Evolutionary conservation across 2,329 filamentous ascomycete genomes (phyloP).

Genomic region (Davidsoniella neocaledoniae): DNA sequence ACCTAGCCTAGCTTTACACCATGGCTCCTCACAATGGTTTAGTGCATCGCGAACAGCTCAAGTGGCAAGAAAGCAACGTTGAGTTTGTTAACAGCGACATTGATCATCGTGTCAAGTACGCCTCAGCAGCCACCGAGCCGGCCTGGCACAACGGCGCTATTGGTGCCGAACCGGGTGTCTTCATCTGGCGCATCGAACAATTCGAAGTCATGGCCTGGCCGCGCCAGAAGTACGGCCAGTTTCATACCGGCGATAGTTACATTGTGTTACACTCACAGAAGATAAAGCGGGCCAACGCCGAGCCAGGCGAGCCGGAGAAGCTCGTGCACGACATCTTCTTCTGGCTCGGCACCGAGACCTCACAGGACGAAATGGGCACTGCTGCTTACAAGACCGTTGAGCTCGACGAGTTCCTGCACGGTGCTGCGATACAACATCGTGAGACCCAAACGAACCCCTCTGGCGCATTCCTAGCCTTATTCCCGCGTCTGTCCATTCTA

Average conservation of each 20-base stretch:
- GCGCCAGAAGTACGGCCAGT: conserved; percentile 36
- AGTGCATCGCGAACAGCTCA: conserved; percentile 45
- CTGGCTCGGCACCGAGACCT: conserved; percentile 49
- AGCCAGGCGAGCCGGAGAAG: conserved; percentile 23
- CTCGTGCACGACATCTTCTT: conserved; percentile 51
- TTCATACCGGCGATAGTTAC: conserved; percentile 53
- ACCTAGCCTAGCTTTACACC: not conserved
- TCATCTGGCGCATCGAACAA: conserved; percentile 50
- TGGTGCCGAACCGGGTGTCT: conserved; percentile 35
- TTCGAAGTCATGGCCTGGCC: conserved; percentile 49
- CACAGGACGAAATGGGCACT: conserved; percentile 51
- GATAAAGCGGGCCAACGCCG: conserved; percentile 19
- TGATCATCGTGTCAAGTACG: conserved; percentile 52
- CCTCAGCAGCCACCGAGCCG: conserved; percentile 46
- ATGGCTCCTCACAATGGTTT: conserved; percentile 45
- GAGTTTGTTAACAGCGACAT: conserved; percentile 46
- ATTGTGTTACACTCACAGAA: conserved; percentile 46
- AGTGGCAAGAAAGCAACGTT: conserved; percentile 52
- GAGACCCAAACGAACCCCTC: conserved; percentile 44
- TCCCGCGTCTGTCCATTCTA: conserved; percentile 42
- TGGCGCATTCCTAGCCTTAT: conserved; percentile 41
- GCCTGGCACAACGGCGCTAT: conserved; percentile 46
- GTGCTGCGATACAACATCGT: conserved; percentile 45
- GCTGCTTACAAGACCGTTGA: conserved; percentile 58
- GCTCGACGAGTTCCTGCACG: conserved; percentile 48